Conservation (phyloP, 106 monocot species). For the Platanthera guangdongensis region DNA sequence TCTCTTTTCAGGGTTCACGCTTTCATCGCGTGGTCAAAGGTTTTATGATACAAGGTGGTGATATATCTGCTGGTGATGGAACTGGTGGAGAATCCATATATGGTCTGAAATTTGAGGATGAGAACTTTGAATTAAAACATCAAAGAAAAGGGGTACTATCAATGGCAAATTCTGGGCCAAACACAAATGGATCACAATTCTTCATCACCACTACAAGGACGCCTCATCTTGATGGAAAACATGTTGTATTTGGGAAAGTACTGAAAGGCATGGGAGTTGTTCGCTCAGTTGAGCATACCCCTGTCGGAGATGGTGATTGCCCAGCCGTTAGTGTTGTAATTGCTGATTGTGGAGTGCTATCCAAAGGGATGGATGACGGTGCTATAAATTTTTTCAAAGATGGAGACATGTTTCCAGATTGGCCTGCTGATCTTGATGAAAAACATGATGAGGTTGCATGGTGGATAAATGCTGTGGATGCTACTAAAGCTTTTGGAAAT, state of each 20-base stretch:
- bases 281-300: constrained; percentile 61
- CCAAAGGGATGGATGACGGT: constrained; percentile 59
- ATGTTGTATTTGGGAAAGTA: constrained; percentile 85
- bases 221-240: constrained; percentile 83
- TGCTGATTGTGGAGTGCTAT: constrained; percentile 66
- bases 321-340: constrained; percentile 56
- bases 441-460: constrained; percentile 40
- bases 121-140: constrained; percentile 77
- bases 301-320: constrained; percentile 50
- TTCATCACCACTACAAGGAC: constrained; percentile 83
- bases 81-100: constrained; percentile 93
- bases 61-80: constrained; percentile 82
- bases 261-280: constrained; percentile 87
- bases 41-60: constrained; percentile 92
- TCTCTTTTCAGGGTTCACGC: constrained; percentile 39
- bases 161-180: constrained; percentile 82
- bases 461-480: constrained; percentile 50
- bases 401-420: constrained; percentile 79
- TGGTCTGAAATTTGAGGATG: constrained; percentile 77
- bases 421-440: constrained; percentile 39
- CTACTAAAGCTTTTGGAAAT: constrained; percentile 38
- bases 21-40: constrained; percentile 87
- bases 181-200: constrained; percentile 88
- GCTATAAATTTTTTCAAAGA: constrained; percentile 74
- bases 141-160: constrained; percentile 90